phyloP scores from a whole-genome alignment of 2,329 filamentous ascomycete species.

The Verticillium tricorpus region DNA sequence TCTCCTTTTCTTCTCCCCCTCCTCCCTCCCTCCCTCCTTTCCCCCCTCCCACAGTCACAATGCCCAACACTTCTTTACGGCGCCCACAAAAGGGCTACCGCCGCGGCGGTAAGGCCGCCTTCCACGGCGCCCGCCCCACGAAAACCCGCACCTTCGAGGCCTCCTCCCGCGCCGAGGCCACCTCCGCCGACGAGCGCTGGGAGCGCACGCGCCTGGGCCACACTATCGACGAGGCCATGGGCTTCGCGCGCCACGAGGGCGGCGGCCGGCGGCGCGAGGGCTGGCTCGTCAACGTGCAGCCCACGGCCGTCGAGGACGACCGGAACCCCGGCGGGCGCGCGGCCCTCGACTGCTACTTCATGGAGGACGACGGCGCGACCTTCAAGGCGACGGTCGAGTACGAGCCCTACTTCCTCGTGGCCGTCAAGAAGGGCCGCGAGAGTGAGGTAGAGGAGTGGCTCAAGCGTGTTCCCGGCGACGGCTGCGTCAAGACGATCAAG shows the following conservation, averaged over 20 bases:
- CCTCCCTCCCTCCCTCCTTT: conserved; percentile 1
- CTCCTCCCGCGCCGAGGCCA: conserved; percentile 74
- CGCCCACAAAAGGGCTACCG: conserved; percentile 62
- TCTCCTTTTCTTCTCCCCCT: conserved; percentile 2
- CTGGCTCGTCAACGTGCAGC: conserved; percentile 94
- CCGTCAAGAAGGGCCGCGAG: conserved; percentile 82
- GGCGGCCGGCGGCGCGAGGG: conserved; percentile 78
- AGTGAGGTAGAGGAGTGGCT: conserved; percentile 96
- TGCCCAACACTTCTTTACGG: conserved; percentile 58
- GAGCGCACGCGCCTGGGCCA: conserved; percentile 80
- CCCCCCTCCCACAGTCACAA: conserved; percentile 24
- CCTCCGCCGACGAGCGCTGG: conserved; percentile 87
- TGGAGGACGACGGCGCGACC: conserved; percentile 79
- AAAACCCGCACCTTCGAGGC: conserved; percentile 69
- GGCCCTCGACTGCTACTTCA: conserved; percentile 95
- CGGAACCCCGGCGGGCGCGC: conserved; percentile 79
- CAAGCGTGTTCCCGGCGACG: conserved; percentile 70
- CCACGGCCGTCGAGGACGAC: conserved; percentile 81
- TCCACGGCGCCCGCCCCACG: conserved; percentile 62
- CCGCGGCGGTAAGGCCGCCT: conserved; percentile 63
- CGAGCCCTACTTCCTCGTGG: conserved; percentile 93
- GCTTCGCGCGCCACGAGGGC: conserved; percentile 86
- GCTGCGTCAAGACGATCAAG: conserved; percentile 72
- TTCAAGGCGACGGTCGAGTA: conserved; percentile 98
- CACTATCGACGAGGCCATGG: conserved; percentile 90